Evolutionary conservation across 768 basidiomycete genomes (phyloP).

Genomic region (Kwoniella pini): DNA sequence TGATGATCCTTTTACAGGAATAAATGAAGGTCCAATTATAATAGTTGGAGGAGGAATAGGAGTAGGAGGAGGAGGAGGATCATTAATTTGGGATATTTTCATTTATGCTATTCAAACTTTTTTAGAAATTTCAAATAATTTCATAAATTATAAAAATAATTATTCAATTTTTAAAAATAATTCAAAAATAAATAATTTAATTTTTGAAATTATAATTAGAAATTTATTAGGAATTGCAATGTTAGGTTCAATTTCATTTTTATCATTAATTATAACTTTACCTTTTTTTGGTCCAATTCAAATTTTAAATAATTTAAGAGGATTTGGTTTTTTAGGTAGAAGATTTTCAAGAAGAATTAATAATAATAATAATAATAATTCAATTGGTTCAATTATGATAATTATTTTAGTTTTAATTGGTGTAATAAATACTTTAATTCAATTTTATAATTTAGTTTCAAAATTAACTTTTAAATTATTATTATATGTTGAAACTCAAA

Average conservation of each 20-base stretch:
- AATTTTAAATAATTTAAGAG: constrained; percentile 35
- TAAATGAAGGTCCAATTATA: constrained; percentile 20
- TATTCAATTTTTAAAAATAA: too few relatives aligned
- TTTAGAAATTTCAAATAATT: constrained; percentile 23
- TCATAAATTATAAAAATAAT: constrained; percentile 5
- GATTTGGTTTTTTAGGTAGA: constrained; percentile 34
- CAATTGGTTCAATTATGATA: constrained; percentile 36
- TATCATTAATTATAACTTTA: constrained; percentile 36
- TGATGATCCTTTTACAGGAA: constrained; percentile 15
- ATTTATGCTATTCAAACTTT: constrained; percentile 38
- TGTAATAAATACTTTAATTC: constrained; percentile 30
- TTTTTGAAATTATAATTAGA: constrained; percentile 26
- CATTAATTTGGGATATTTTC: constrained; percentile 39
- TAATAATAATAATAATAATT: neutral
- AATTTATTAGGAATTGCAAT: constrained; percentile 42
- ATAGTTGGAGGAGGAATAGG: constrained; percentile 30
- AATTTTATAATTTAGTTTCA: constrained; percentile 28
- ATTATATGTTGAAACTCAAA: constrained; percentile 42
- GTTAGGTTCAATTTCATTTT: constrained; percentile 41
- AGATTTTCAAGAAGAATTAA: constrained; percentile 10
- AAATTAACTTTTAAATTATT: constrained; percentile 26
- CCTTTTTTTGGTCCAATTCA: constrained; percentile 42
- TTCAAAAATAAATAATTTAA: constrained; percentile 1
- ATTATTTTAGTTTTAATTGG: constrained; percentile 44
- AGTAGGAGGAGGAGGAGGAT: too few relatives aligned